These are phyloP conservation scores for Zygoascus sp. DNA, from an alignment of 1,139 yeast genomes.

Conservation along the genomic window DNA sequence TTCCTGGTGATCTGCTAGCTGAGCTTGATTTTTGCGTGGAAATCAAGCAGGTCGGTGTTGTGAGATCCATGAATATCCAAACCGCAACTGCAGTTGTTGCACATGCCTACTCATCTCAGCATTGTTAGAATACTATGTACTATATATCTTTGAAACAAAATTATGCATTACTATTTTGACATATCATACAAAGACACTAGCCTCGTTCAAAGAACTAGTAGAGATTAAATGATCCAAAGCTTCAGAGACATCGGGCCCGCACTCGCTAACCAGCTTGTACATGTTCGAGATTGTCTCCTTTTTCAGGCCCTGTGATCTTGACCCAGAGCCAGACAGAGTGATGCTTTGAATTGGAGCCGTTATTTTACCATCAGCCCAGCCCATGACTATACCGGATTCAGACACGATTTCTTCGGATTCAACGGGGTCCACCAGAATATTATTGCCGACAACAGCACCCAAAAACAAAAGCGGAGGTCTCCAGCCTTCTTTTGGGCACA, in stretches of 20 bases:
- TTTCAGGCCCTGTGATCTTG: conserved; percentile 24
- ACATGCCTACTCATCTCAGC: conserved; percentile 83
- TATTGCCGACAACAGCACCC: conserved; percentile 67
- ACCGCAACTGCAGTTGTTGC: conserved; percentile 94
- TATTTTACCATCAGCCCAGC: conserved; percentile 62
- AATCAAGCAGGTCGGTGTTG: conserved; percentile 86
- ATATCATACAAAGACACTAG: not conserved
- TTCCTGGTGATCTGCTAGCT: conserved; percentile 78
- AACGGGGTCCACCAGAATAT: conserved; percentile 74
- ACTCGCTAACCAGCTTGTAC: conserved; percentile 25
- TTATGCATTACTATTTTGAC: not conserved
- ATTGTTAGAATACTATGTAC: conserved; percentile 40
- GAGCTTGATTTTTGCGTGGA: conserved; percentile 85
- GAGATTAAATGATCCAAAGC: conserved; percentile 19
- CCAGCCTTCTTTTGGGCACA: conserved; percentile 40
- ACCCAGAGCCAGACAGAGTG: conserved; percentile 18
- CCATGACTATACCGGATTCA: conserved; percentile 71
- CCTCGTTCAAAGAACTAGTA: not conserved
- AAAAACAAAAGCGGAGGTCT: conserved; percentile 75
- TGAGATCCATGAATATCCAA: conserved; percentile 93
- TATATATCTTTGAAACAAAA: not conserved
- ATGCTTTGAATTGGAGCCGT: conserved; percentile 41
- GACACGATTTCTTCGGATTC: conserved; percentile 80
- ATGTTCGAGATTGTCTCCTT: conserved; percentile 31
- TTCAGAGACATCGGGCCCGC: conserved; percentile 23